These are phyloP conservation scores for Puccinia horiana DNA, from an alignment of 1,284 basidiomycete species.

Conservation along the genomic window DNA sequence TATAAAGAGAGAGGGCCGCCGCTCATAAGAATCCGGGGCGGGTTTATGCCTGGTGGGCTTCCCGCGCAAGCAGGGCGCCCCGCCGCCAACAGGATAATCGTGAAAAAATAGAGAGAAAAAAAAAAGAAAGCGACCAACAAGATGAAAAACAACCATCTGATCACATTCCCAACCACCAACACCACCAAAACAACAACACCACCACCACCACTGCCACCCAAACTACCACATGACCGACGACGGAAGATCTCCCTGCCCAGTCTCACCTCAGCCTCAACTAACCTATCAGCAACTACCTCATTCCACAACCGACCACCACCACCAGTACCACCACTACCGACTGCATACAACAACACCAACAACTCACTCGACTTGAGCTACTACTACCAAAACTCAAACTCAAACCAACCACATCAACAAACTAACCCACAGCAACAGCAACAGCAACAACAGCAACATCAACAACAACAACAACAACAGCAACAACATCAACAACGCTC, in stretches of 20 bases:
- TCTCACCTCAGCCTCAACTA: neutral
- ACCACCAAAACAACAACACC: neutral
- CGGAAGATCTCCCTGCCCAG: slow-evolving; percentile 5
- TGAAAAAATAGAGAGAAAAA: no score
- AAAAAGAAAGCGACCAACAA: no score
- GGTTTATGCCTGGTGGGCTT: no score
- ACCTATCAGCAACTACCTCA: neutral
- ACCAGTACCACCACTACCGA: neutral
- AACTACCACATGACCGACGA: neutral
- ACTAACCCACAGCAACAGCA: neutral
- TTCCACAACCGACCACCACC: neutral
- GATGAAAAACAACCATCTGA: no score
- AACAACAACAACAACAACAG: neutral
- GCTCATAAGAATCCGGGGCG: no score
- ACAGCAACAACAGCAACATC: neutral
- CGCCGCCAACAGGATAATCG: no score
- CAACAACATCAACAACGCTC: neutral
- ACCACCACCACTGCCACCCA: neutral
- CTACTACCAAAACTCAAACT: no score
- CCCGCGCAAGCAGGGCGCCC: no score
- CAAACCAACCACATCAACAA: neutral
- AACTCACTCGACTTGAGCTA: neutral
- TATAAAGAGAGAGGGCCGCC: no score
- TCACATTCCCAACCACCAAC: neutral
- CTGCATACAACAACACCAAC: neutral